Evolutionary conservation across 495 filamentous ascomycete genomes (phyloP).

Genomic region (Glarea lozoyensis): DNA sequence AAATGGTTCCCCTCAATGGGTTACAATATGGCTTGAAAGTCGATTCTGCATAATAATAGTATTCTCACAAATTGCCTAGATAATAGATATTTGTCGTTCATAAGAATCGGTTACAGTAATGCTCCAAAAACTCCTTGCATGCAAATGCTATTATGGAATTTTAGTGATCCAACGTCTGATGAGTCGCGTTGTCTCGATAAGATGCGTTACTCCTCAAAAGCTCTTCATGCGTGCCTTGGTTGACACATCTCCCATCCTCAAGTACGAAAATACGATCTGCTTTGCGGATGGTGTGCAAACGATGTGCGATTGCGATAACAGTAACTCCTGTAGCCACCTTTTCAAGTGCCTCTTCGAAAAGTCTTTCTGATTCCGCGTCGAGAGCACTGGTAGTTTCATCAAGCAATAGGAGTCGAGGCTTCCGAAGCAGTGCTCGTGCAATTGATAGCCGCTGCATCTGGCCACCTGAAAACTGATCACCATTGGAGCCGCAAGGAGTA

Average conservation of each 20-base stretch:
- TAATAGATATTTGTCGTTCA: too few relatives aligned
- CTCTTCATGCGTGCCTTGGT: constrained; percentile 59
- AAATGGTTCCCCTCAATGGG: too few relatives aligned
- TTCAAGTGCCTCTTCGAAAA: constrained; percentile 65
- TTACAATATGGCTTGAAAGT: too few relatives aligned
- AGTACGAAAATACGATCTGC: constrained; percentile 72
- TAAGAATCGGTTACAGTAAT: too few relatives aligned
- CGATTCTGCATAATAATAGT: too few relatives aligned
- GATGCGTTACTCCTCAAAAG: constrained; percentile 34
- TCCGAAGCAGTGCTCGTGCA: constrained; percentile 62
- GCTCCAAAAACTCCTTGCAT: too few relatives aligned
- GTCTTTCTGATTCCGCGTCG: constrained; percentile 42
- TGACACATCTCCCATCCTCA: constrained; percentile 54
- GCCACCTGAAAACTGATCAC: constrained; percentile 41
- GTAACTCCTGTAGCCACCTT: constrained; percentile 62
- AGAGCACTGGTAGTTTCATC: constrained; percentile 63
- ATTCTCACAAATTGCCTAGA: too few relatives aligned
- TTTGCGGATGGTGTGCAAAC: constrained; percentile 62
- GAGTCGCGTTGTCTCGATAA: constrained; percentile 10
- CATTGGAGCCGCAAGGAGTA: constrained; percentile 44
- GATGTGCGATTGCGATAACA: constrained; percentile 71
- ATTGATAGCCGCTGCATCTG: constrained; percentile 65
- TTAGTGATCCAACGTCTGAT: too few relatives aligned
- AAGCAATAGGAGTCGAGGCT: constrained; percentile 68
- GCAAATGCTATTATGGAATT: too few relatives aligned